Percentiles rank a stretch among this genome's conserved stretches.
Conservation (phyloP, 768 basidiomycete species). For the Agaricus subrufescens region DNA sequence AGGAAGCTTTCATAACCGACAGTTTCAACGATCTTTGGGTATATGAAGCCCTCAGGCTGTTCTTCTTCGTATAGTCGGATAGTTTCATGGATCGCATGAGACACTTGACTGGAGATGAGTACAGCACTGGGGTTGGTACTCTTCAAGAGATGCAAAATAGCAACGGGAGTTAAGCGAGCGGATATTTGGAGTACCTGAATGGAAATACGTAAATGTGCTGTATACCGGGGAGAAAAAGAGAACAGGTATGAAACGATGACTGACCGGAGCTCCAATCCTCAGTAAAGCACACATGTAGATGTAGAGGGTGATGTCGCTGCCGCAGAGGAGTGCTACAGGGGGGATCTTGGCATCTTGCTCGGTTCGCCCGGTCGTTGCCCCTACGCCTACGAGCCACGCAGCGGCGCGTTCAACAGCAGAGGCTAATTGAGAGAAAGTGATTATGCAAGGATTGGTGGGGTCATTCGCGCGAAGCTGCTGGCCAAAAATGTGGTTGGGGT, state of each 20-base stretch:
- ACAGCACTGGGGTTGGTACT: slow-evolving; percentile 25
- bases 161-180: slow-evolving; percentile 28
- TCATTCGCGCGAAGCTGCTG: slow-evolving; percentile 24
- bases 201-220: neutral
- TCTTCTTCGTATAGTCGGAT: slow-evolving; percentile 14
- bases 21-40: slow-evolving; percentile 20
- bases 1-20: slow-evolving; percentile 25
- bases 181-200: slow-evolving; percentile 30
- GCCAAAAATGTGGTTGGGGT: slow-evolving; percentile 30
- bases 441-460: slow-evolving; percentile 17
- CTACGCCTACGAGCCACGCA: slow-evolving; percentile 26
- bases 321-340: slow-evolving; percentile 32
- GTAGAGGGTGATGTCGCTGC: slow-evolving; percentile 32
- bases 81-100: slow-evolving; percentile 26
- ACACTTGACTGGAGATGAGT: slow-evolving; percentile 25
- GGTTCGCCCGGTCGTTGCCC: slow-evolving; percentile 22
- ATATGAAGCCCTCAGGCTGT: neutral
- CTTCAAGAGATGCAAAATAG: slow-evolving; percentile 30
- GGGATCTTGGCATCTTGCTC: slow-evolving; percentile 18
- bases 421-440: slow-evolving; percentile 30
- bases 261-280: slow-evolving; percentile 24
- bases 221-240: neutral
- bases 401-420: slow-evolving; percentile 27
- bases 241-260: slow-evolving; percentile 4
- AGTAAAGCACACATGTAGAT: slow-evolving; percentile 32